Conservation (phyloP, 2,329 filamentous ascomycete species). For the Talaromyces funiculosus region DNA sequence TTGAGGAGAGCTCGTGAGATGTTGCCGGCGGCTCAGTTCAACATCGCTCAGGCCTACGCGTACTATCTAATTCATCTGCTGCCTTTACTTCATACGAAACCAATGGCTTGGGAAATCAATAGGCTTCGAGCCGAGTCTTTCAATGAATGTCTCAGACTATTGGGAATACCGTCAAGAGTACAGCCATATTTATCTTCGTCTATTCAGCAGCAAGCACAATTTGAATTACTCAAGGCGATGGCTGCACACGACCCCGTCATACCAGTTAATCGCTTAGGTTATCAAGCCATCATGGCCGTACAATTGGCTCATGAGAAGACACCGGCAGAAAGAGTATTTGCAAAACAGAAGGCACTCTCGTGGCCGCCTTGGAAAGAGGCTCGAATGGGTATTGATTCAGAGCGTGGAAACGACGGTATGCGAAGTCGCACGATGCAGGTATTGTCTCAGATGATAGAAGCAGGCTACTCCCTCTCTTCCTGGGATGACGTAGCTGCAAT, state of each 20-base stretch:
- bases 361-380: constrained; percentile 64
- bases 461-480: constrained; percentile 47
- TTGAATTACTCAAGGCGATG: constrained; percentile 54
- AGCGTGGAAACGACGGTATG: constrained; percentile 52
- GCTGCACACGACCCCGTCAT: constrained; percentile 49
- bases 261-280: constrained; percentile 53
- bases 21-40: constrained; percentile 43
- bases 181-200: constrained; percentile 46
- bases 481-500: constrained; percentile 53
- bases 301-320: constrained; percentile 57
- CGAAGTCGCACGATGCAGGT: constrained; percentile 53
- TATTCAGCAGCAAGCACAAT: constrained; percentile 53
- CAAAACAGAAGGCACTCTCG: constrained; percentile 52
- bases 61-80: constrained; percentile 25
- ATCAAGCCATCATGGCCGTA: constrained; percentile 50
- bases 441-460: constrained; percentile 53
- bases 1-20: constrained; percentile 47
- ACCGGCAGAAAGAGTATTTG: constrained; percentile 51
- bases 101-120: constrained; percentile 11
- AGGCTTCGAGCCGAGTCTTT: constrained; percentile 38
- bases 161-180: constrained; percentile 45
- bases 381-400: constrained; percentile 55
- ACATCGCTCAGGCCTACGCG: constrained; percentile 38
- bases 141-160: constrained; percentile 45
- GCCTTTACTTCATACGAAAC: background rate